These are phyloP conservation scores for Crithidia brevicula DNA, from an alignment of 208 protist genomes.

Conservation along the genomic window DNA sequence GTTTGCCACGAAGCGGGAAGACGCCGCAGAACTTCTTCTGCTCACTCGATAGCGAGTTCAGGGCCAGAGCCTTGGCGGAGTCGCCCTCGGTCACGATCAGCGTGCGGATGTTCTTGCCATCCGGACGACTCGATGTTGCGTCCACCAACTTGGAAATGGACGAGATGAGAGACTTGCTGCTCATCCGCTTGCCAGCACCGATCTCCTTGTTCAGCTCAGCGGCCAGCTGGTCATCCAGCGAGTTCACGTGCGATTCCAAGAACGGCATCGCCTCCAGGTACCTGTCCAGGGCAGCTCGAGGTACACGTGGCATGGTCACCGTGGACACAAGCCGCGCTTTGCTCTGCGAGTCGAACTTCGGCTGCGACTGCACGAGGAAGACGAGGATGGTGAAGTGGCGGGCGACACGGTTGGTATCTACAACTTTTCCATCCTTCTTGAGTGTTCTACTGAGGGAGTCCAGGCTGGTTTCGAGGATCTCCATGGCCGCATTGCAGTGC, in stretches of 20 bases:
- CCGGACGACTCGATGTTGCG: slow-evolving; percentile 79
- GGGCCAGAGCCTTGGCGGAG: slow-evolving; percentile 98
- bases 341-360: slow-evolving; percentile 99
- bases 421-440: slow-evolving; percentile 85
- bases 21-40: slow-evolving; percentile 97
- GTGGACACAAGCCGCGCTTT: slow-evolving; percentile 98
- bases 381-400: slow-evolving; percentile 98
- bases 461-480: slow-evolving; percentile 81
- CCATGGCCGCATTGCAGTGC: slow-evolving; percentile 97
- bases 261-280: slow-evolving; percentile 87
- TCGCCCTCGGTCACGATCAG: slow-evolving; percentile 99
- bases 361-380: slow-evolving; percentile 99
- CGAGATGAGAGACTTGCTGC: slow-evolving; percentile 77
- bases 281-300: slow-evolving; percentile 90
- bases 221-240: slow-evolving; percentile 65
- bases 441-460: slow-evolving; percentile 63
- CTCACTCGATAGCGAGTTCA: slow-evolving; percentile 96
- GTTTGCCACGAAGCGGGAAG: slow-evolving; percentile 98
- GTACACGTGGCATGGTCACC: slow-evolving; percentile 76
- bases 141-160: slow-evolving; percentile 98
- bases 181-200: slow-evolving; percentile 66
- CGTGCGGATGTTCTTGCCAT: slow-evolving; percentile 91
- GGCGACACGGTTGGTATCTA: slow-evolving; percentile 96
- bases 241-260: slow-evolving; percentile 78
- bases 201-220: slow-evolving; percentile 88